These are phyloP conservation scores for Colletotrichum camelliae DNA, from an alignment of 2,329 filamentous ascomycete species.

Conservation along the genomic window DNA sequence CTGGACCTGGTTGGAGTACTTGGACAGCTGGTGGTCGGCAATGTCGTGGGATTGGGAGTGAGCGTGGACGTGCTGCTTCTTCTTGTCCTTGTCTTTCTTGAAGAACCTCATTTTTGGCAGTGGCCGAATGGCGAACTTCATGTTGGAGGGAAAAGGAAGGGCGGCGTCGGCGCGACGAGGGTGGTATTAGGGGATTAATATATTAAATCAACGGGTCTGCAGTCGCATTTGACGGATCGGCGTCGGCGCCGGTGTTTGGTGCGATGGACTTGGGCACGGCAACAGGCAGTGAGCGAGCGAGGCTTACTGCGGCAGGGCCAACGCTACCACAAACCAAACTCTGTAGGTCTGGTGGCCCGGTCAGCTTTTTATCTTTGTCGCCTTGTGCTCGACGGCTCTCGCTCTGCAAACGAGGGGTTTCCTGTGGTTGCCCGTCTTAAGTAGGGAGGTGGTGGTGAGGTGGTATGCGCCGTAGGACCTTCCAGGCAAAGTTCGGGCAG, in stretches of 20 bases:
- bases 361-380: not conserved
- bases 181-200: slow-evolving; percentile 16
- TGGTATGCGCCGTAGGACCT: not conserved
- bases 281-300: not conserved
- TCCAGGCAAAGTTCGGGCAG: not conserved
- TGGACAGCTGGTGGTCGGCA: slow-evolving; percentile 11
- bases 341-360: not conserved
- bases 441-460: not conserved
- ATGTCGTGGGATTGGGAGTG: slow-evolving; percentile 7
- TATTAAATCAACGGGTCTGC: slow-evolving; percentile 17
- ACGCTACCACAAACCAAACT: slow-evolving; percentile 9
- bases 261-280: not conserved
- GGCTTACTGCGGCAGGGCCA: slow-evolving; percentile 11
- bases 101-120: slow-evolving; percentile 22
- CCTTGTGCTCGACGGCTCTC: not conserved
- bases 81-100: slow-evolving; percentile 23
- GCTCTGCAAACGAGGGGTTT: not conserved
- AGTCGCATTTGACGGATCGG: slow-evolving; percentile 13
- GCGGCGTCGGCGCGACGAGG: not conserved
- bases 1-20: slow-evolving; percentile 19
- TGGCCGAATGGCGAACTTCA: slow-evolving; percentile 21
- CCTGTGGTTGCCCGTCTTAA: not conserved
- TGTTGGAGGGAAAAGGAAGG: not conserved
- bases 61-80: slow-evolving; percentile 15
- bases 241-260: slow-evolving; percentile 8